phyloP scores from a whole-genome alignment of 2,329 filamentous ascomycete genomes.

The Pseudogymnoascus sp. region DNA sequence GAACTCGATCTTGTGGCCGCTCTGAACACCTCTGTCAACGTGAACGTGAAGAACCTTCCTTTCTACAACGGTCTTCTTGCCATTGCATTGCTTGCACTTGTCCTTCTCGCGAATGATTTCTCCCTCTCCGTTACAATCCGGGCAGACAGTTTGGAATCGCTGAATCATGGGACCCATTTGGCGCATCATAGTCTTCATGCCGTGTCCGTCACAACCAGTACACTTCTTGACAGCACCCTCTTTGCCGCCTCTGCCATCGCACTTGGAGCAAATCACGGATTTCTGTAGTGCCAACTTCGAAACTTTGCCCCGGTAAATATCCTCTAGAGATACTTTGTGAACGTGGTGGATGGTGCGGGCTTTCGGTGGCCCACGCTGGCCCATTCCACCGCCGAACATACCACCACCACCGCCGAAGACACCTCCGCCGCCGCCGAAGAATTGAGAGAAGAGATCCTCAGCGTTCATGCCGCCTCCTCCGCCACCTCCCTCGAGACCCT shows the following conservation, averaged over 20 bases:
- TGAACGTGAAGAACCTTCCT: constrained; percentile 97
- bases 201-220: constrained; percentile 80
- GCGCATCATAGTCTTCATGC: constrained; percentile 99
- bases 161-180: constrained; percentile 99
- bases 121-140: constrained; percentile 95
- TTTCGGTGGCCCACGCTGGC: constrained; percentile 73
- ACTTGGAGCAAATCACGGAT: constrained; percentile 93
- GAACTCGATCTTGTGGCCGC: constrained; percentile 95
- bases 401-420: constrained; percentile 61
- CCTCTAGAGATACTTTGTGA: constrained; percentile 95
- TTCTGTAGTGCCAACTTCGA: constrained; percentile 97
- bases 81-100: constrained; percentile 90
- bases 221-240: constrained; percentile 96
- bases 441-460: constrained; percentile 93
- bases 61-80: constrained; percentile 97
- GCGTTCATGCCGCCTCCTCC: constrained; percentile 83
- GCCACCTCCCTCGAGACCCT: constrained; percentile 84
- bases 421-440: constrained; percentile 70
- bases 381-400: constrained; percentile 73
- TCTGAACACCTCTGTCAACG: constrained; percentile 89
- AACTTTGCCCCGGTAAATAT: constrained; percentile 96
- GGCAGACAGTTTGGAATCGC: constrained; percentile 98
- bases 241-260: constrained; percentile 90
- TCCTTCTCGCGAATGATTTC: constrained; percentile 97
- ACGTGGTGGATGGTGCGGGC: constrained; percentile 96